phyloP scores from a whole-genome alignment of 2,329 filamentous ascomycete species.

The Ophidiomyces ophidiicola region DNA sequence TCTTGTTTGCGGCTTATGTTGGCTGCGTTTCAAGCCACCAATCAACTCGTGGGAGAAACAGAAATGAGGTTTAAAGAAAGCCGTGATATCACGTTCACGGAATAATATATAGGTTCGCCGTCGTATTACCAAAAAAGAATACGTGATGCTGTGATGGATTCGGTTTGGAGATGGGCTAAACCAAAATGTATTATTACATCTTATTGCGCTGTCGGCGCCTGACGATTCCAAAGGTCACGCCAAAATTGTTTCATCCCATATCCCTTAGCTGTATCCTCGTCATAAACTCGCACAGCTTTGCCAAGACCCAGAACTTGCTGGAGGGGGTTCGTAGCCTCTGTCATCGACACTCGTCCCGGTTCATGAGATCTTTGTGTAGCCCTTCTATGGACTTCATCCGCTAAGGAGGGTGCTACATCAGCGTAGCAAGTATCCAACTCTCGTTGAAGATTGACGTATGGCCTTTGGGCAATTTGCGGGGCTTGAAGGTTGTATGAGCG shows the following conservation, averaged over 20 bases:
- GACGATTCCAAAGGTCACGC: conserved; percentile 56
- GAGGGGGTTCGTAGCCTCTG: conserved; percentile 39
- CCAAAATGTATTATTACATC: conserved; percentile 7
- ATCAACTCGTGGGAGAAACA: too few relatives aligned
- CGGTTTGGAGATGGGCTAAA: background rate
- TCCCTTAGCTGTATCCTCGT: conserved; percentile 55
- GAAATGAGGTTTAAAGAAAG: too few relatives aligned
- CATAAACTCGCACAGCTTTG: conserved; percentile 50
- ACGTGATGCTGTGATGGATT: too few relatives aligned
- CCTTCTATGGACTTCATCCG: conserved; percentile 58
- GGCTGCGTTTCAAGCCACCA: too few relatives aligned
- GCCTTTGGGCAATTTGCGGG: conserved; percentile 80
- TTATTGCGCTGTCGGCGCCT: background rate
- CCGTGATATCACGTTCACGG: too few relatives aligned
- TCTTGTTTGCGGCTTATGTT: too few relatives aligned
- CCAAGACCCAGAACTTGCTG: conserved; percentile 47
- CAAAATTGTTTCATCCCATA: conserved; percentile 88
- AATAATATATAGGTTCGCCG: too few relatives aligned
- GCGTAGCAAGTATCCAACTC: conserved; percentile 73
- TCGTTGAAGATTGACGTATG: conserved; percentile 72
- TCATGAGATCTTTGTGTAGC: conserved; percentile 37
- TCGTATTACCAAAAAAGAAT: too few relatives aligned
- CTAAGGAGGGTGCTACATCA: conserved; percentile 67
- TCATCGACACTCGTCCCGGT: conserved; percentile 27
- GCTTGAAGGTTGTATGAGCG: conserved; percentile 93